Evolutionary conservation across 2,329 filamentous ascomycete genomes (phyloP).

Genomic region (Xylariales sp.): DNA sequence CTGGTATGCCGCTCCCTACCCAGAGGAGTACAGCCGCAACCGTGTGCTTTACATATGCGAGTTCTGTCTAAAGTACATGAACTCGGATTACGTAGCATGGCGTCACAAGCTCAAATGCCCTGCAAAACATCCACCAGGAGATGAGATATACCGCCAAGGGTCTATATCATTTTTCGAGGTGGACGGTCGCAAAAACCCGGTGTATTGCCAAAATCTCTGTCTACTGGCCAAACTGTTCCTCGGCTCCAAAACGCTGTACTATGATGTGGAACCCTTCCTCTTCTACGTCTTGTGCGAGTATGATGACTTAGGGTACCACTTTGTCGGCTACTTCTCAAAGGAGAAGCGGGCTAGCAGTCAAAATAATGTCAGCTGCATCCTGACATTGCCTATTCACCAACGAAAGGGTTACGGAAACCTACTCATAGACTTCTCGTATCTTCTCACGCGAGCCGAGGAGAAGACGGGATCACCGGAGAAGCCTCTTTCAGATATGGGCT

Average conservation of each 20-base stretch:
- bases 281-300: conserved; percentile 98
- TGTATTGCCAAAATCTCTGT: conserved; percentile 98
- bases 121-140: conserved; percentile 92
- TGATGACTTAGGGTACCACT: conserved; percentile 86
- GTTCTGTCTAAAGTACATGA: conserved; percentile 99
- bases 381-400: conserved; percentile 94
- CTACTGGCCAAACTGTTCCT: conserved; percentile 93
- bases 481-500: conserved; percentile 93
- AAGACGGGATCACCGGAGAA: conserved; percentile 97
- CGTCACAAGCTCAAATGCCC: conserved; percentile 96
- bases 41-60: conserved; percentile 98
- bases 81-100: conserved; percentile 97
- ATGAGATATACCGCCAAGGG: conserved; percentile 92
- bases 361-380: conserved; percentile 96
- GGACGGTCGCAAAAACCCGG: conserved; percentile 91
- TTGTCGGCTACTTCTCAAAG: conserved; percentile 99
- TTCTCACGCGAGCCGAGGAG: conserved; percentile 85
- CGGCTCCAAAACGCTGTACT: conserved; percentile 97
- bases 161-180: conserved; percentile 96
- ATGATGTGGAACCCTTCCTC: conserved; percentile 93
- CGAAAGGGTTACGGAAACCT: conserved; percentile 96
- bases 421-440: conserved; percentile 96
- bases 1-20: conserved; percentile 97
- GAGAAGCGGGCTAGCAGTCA: conserved; percentile 92
- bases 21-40: conserved; percentile 96